Evolutionary conservation across 2,329 filamentous ascomycete genomes (phyloP), one percentile per base, ranked within the genome.

Genomic region (Neoascochyta sp.): DNA sequence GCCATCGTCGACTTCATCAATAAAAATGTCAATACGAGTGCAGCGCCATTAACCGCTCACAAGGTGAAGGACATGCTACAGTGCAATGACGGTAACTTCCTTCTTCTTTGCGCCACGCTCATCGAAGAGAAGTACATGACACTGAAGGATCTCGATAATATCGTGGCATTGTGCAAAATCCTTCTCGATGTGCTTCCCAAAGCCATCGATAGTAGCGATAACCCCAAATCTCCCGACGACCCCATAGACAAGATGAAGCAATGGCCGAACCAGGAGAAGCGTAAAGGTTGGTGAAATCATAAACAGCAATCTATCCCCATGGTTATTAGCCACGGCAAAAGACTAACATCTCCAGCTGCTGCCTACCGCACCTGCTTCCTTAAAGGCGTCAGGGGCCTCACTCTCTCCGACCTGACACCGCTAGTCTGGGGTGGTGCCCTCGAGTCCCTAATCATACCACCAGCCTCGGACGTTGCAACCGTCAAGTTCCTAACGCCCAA

Each of bases 391-490:
- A 29, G 41, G 2, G 36, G 36, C 1, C 8, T 52, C 10, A 53
- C 32, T 23, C 39, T 61, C 30, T 47, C 55, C 27, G 22, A 55
- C 17, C 30, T 63, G 4, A 59, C 63, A 32, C 45, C 54, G 21
- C 39, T 63, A 4, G 55, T 65, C 5, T 65, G 62, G 62, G 60
- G 60, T 18, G 62, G 62, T 16, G 45, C 39, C 11, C 31, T 65
- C 9, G 59, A 64, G 33, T 46, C 43, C 3, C 43, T 65, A 4
- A 34, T 36, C 2, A 43, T 58, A 29, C 51, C 48, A 18, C 43
- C 43, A 3, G 19, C 50, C 0, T 48, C 50, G 5, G 31, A 31
- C 20, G 39, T 32, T 7, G 60, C 57, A 5, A 9, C 48, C 8
- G 53, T 63, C 18, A 50, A 50, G 26, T 65, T 65, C 28, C 41